Evolutionary conservation across 169 alveolate genomes (phyloP).

Genomic region (Neospora caninum): DNA sequence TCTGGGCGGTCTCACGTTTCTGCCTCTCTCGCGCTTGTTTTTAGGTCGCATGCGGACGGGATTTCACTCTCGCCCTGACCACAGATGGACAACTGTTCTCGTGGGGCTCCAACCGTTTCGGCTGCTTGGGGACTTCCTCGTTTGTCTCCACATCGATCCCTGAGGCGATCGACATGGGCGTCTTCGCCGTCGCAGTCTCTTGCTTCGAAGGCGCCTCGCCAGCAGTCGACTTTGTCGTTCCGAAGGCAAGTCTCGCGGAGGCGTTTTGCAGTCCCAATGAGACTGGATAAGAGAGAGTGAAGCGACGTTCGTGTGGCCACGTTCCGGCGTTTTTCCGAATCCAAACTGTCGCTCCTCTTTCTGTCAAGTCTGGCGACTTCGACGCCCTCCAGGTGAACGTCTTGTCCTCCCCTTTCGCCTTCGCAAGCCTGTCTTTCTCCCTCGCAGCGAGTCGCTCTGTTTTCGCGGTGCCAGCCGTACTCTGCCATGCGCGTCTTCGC

Average conservation of each 20-base stretch:
- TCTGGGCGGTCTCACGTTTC: too few species aligned
- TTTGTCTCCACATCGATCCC: neutral
- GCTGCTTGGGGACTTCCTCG: neutral
- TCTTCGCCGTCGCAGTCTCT: neutral
- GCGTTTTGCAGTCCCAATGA: too few species aligned
- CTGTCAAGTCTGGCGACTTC: too few species aligned
- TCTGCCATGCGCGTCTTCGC: neutral
- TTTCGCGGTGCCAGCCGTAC: too few species aligned
- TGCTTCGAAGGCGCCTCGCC: neutral
- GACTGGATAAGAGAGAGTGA: too few species aligned
- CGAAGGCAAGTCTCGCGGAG: neutral
- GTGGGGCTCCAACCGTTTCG: conserved; percentile 18
- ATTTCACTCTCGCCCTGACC: neutral
- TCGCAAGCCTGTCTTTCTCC: too few species aligned
- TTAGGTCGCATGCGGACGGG: conserved; percentile 33
- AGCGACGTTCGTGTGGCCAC: too few species aligned
- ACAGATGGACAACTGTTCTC: neutral
- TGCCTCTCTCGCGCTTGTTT: neutral
- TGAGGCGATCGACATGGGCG: neutral
- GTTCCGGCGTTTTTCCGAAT: too few species aligned
- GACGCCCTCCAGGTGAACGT: too few species aligned
- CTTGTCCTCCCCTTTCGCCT: too few species aligned
- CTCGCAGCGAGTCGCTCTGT: too few species aligned
- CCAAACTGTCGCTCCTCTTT: too few species aligned
- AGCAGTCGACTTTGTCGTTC: neutral